Percentiles rank a stretch among this genome's conserved stretches.
phyloP scores from a whole-genome alignment of 1,139 yeast genomes.

The Suhomyces atakaporum region DNA sequence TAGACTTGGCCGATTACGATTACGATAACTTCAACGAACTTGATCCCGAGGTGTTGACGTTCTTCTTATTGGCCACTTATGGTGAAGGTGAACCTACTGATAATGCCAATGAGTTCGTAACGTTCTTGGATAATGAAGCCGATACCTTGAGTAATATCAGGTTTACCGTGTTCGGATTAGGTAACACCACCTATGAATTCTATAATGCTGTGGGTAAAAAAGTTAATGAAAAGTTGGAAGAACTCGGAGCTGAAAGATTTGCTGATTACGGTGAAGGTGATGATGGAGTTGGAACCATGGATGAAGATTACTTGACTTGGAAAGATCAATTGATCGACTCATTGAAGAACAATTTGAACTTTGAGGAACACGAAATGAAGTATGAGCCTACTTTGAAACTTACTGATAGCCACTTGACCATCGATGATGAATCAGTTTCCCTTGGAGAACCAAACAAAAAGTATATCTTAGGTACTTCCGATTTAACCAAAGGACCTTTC shows the following conservation, averaged over 20 bases:
- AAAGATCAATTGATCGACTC: conserved; percentile 73
- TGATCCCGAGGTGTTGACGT: conserved; percentile 54
- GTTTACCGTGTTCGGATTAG: conserved; percentile 83
- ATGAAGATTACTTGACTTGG: conserved; percentile 94
- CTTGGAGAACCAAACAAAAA: conserved; percentile 82
- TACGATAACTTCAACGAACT: conserved; percentile 69
- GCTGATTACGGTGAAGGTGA: conserved; percentile 89
- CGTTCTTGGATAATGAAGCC: conserved; percentile 59
- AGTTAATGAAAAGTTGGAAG: conserved; percentile 48
- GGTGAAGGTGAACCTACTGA: conserved; percentile 99
- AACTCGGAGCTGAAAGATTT: conserved; percentile 69
- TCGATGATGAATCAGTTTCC: conserved; percentile 52
- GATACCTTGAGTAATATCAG: conserved; percentile 63
- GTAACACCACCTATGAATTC: conserved; percentile 91
- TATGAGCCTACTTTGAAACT: conserved; percentile 75
- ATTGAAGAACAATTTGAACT: conserved; percentile 62
- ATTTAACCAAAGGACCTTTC: conserved; percentile 71
- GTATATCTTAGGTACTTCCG: conserved; percentile 50
- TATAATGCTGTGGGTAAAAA: conserved; percentile 81
- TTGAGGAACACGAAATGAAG: conserved; percentile 73
- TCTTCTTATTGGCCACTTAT: conserved; percentile 86
- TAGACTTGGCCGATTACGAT: conserved; percentile 86
- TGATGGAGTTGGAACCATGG: conserved; percentile 92
- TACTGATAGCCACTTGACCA: conserved; percentile 31
- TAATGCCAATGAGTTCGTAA: conserved; percentile 75